These are phyloP conservation scores for Nemania sp. DNA, from an alignment of 2,329 filamentous ascomycete species.

Conservation along the genomic window DNA sequence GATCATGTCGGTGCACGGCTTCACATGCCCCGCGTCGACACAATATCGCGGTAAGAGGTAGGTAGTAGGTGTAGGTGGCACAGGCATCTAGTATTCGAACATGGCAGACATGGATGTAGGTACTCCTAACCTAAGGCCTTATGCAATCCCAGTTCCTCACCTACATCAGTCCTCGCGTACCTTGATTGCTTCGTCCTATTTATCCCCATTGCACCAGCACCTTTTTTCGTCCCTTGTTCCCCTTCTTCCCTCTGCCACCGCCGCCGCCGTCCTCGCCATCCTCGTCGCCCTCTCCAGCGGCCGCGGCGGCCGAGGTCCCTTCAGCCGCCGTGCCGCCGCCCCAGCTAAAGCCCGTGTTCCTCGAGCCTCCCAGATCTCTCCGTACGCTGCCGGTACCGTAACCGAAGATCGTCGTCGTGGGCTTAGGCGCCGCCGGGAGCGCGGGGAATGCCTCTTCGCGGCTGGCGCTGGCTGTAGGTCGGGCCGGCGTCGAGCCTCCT, in stretches of 20 bases:
- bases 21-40: too few relatives aligned
- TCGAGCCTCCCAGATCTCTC: conserved; percentile 52
- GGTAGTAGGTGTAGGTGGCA: too few relatives aligned
- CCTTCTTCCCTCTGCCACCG: conserved; percentile 57
- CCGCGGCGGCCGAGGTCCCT: conserved; percentile 3
- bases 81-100: too few relatives aligned
- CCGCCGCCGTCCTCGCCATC: conserved; percentile 48
- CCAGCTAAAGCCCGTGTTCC: conserved; percentile 60
- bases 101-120: too few relatives aligned
- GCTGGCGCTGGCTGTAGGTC: conserved; percentile 30
- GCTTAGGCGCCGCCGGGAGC: conserved; percentile 76
- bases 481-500: conserved; percentile 21
- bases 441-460: conserved; percentile 76
- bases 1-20: too few relatives aligned
- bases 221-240: conserved; percentile 64
- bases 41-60: too few relatives aligned
- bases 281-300: conserved; percentile 33
- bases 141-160: neutral
- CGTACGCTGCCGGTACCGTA: conserved; percentile 62
- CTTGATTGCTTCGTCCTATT: conserved; percentile 36
- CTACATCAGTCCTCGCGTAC: neutral
- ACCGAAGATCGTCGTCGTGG: conserved; percentile 64
- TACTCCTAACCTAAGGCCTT: too few relatives aligned
- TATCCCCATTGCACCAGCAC: conserved; percentile 66
- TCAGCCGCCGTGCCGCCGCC: conserved; percentile 43